phyloP scores from a whole-genome alignment of 805 yeast species.

The Suhomyces faveliae region DNA sequence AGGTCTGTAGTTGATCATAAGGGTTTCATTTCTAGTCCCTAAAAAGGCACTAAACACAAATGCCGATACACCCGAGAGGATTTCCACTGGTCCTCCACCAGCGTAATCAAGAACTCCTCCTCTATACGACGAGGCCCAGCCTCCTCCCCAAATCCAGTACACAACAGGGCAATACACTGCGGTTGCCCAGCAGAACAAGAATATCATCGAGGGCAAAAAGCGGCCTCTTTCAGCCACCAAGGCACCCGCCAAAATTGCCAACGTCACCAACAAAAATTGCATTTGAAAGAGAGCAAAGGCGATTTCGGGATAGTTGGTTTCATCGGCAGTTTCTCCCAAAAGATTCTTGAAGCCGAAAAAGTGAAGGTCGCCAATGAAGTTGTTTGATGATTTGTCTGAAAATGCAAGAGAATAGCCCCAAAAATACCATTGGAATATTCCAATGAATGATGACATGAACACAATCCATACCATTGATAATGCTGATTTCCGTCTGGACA shows the following conservation, averaged over 20 bases:
- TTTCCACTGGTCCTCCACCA: constrained; percentile 97
- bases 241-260: constrained; percentile 89
- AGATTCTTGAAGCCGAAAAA: constrained; percentile 80
- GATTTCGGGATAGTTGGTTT: constrained; percentile 68
- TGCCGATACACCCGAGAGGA: constrained; percentile 87
- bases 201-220: constrained; percentile 77
- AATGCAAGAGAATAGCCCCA: constrained; percentile 98
- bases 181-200: constrained; percentile 86
- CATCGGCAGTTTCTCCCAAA: constrained; percentile 40
- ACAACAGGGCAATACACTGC: constrained; percentile 92
- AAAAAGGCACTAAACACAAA: constrained; percentile 78
- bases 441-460: constrained; percentile 70
- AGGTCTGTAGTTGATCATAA: constrained; percentile 86
- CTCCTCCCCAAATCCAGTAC: constrained; percentile 94
- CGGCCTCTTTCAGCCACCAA: constrained; percentile 87
- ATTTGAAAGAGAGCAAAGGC: constrained; percentile 86
- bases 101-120: constrained; percentile 97
- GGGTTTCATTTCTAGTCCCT: constrained; percentile 73
- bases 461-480: constrained; percentile 79
- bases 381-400: constrained; percentile 72
- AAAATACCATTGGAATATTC: constrained; percentile 89
- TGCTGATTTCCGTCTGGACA: constrained; percentile 88
- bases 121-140: constrained; percentile 76
- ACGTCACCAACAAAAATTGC: constrained; percentile 88
- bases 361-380: constrained; percentile 83